Percentiles rank a stretch among this genome's conserved stretches.
Conservation (phyloP, 2,329 filamentous ascomycete species). For the Aspergillus pseudoglaucus region DNA sequence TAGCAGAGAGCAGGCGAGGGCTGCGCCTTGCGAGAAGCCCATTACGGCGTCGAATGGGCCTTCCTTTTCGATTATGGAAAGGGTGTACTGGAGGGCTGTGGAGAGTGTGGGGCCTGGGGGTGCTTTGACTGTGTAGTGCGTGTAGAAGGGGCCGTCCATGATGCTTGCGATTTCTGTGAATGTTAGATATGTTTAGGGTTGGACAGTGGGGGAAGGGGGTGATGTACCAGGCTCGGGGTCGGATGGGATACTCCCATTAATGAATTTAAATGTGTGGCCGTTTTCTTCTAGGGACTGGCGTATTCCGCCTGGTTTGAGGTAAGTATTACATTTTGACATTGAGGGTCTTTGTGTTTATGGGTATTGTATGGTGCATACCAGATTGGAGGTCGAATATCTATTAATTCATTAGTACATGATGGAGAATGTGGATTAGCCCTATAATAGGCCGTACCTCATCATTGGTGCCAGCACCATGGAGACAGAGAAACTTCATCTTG, state of each 20-base stretch:
- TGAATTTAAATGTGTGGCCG: slow-evolving; percentile 23
- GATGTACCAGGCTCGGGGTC: slow-evolving; percentile 21
- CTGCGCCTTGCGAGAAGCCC: slow-evolving; percentile 28
- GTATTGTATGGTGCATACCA: slow-evolving; percentile 8
- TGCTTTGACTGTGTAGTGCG: slow-evolving; percentile 20
- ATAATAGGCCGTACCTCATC: slow-evolving; percentile 17
- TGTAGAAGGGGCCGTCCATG: slow-evolving; percentile 26
- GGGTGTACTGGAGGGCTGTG: slow-evolving; percentile 21
- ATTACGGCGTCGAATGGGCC: slow-evolving; percentile 28
- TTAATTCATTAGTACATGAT: background rate
- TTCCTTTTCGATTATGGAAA: slow-evolving; percentile 14
- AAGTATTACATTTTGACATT: background rate
- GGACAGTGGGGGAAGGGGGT: background rate
- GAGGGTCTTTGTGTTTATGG: background rate
- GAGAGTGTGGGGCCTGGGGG: slow-evolving; percentile 16
- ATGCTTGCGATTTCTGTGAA: slow-evolving; percentile 23
- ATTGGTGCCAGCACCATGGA: slow-evolving; percentile 27
- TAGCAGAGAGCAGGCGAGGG: slow-evolving; percentile 21
- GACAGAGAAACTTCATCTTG: slow-evolving; percentile 27
- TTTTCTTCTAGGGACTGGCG: slow-evolving; percentile 19
- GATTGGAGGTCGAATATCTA: slow-evolving; percentile 31
- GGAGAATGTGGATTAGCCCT: background rate
- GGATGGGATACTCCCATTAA: slow-evolving; percentile 20
- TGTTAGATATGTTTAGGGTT: background rate
- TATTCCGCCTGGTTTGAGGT: slow-evolving; percentile 21